Evolutionary conservation across 2,329 filamentous ascomycete genomes (phyloP), one percentile per base, ranked within the genome.

Genomic region (Cercospora janseana): DNA sequence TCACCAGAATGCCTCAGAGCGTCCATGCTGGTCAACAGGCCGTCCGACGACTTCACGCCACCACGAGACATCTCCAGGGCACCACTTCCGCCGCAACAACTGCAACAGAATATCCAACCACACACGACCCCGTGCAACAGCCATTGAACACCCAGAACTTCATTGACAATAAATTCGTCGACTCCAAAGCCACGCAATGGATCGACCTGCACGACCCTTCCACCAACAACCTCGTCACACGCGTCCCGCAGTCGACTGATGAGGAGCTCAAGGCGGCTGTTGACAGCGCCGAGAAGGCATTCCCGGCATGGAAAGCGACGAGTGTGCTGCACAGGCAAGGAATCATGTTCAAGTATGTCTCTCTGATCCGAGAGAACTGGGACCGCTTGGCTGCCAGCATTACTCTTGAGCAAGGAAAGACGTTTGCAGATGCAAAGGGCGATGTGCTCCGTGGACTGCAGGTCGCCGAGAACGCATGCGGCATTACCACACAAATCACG

Each of bases 341-440:
- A 73, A 85, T 92, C 72, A 89, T 92, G 86, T 92, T 93, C 78
- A 86, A 86, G 70, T 90, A 89, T 64, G 86, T 89, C 26, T 78
- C 79, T 24, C 75, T 93, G 65, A 88, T 93, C 67, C 78, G 86
- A 45, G 85, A 91, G 72, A 86, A 93, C 73, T 91, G 87, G 87
- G 88, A 93, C 69, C 79, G 88, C 13, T 73, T 93, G 59, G 88
- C 88, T 12, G 87, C 88, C 9, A 89, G 85, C 73, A 93, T 93
- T 69, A 91, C 87, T 5, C 77, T 92, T 49, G 88, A 93, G 75
- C 88, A 93, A 75, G 88, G 88, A 69, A 93, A 93, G 80, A 93
- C 88, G 0, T 85, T 92, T 69, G 85, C 85, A 46, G 88, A 93
- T 69, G 87, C 88, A 27, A 85, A 78, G 70, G 88, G 88, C 35